Percentiles rank a stretch among this genome's conserved stretches.
Evolutionary conservation across 805 yeast species (phyloP).

Genomic region (Peterozyma toletana): DNA sequence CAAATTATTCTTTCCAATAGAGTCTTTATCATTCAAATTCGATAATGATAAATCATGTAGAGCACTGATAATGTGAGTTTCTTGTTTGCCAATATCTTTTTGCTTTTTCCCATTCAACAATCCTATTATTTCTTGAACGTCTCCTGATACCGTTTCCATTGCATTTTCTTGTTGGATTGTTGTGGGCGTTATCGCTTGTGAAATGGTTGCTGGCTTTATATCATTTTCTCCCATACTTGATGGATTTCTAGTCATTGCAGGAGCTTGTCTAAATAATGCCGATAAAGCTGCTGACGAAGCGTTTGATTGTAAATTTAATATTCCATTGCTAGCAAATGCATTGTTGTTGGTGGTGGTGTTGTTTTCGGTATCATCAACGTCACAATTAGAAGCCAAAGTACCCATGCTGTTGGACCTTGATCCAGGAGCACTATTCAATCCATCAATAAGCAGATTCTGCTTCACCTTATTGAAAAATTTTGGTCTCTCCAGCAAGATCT

Average conservation of each 20-base stretch:
- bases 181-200: not conserved
- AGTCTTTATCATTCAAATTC: slow-evolving; percentile 21
- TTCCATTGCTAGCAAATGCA: not conserved
- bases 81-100: slow-evolving; percentile 16
- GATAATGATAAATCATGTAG: slow-evolving; percentile 51
- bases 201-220: not conserved
- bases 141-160: slow-evolving; percentile 15
- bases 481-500: slow-evolving; percentile 64
- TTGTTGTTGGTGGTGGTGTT: not conserved
- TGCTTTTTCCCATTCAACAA: slow-evolving; percentile 32
- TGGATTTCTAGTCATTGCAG: not conserved
- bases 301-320: slow-evolving; percentile 17
- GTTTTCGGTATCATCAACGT: not conserved
- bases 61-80: slow-evolving; percentile 37
- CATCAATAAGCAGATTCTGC: slow-evolving; percentile 16
- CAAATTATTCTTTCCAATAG: slow-evolving; percentile 30
- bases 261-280: slow-evolving; percentile 19
- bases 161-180: not conserved
- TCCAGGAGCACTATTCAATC: slow-evolving; percentile 4
- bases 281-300: slow-evolving; percentile 33
- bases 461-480: slow-evolving; percentile 25
- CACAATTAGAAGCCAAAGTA: not conserved
- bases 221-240: slow-evolving; percentile 19
- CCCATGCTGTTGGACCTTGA: not conserved
- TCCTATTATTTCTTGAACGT: slow-evolving; percentile 40